Conservation (phyloP, 495 filamentous ascomycete species). For the Aspergillus asperescens region DNA sequence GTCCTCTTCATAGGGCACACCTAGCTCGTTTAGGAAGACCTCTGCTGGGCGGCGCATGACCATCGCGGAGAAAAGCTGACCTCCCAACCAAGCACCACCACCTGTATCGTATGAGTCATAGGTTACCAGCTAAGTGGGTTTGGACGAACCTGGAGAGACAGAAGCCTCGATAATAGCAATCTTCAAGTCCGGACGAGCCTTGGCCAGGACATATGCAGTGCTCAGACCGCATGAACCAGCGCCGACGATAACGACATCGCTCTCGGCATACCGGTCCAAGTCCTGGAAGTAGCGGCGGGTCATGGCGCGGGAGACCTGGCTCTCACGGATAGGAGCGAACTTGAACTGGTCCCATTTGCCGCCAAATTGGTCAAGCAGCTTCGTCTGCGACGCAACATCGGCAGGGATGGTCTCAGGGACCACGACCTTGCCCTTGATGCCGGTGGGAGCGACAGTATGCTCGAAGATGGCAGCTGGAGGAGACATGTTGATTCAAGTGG, state of each 20-base stretch:
- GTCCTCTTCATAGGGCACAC: conserved; percentile 82
- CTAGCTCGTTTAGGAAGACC: conserved; percentile 70
- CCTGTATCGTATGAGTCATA: conserved; percentile 31
- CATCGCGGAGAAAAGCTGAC: conserved; percentile 90
- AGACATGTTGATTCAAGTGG: conserved; percentile 60
- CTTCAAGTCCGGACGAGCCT: conserved; percentile 80
- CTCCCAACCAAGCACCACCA: conserved; percentile 88
- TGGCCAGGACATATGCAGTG: conserved; percentile 77
- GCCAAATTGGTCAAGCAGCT: conserved; percentile 56
- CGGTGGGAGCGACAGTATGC: conserved; percentile 36
- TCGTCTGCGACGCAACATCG: conserved; percentile 37
- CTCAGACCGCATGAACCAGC: conserved; percentile 82
- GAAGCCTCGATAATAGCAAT: conserved; percentile 86
- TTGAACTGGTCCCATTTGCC: conserved; percentile 72
- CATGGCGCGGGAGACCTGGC: conserved; percentile 87
- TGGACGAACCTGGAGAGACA: conserved; percentile 61
- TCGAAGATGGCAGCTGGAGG: conserved; percentile 60
- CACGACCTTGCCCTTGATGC: conserved; percentile 44
- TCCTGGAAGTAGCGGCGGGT: conserved; percentile 86
- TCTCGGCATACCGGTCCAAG: conserved; percentile 82
- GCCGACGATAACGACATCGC: conserved; percentile 86
- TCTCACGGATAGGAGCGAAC: conserved; percentile 83
- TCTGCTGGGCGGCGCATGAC: conserved; percentile 89
- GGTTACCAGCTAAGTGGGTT: not conserved
- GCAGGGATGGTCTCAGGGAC: conserved; percentile 37